A percentile compares a stretch with the other conserved stretches of the same genome.
Conservation (phyloP, 306 rosid genomes). For the Vigna trinervia region DNA sequence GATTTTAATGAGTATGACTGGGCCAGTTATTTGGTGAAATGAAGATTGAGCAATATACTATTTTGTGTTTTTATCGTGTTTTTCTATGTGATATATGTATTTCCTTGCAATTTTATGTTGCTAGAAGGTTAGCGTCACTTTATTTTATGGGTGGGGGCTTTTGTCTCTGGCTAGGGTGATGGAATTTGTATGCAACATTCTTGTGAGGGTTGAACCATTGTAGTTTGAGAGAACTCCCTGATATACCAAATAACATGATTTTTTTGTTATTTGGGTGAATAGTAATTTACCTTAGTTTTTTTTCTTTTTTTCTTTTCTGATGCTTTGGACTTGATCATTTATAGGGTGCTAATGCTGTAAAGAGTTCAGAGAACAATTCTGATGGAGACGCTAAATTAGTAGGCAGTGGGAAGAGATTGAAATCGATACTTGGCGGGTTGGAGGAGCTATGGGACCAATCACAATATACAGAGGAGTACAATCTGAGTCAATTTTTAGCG, state of each 20-base stretch:
- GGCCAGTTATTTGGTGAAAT: constrained; percentile 11
- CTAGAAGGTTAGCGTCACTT: neutral
- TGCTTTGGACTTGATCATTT: constrained; percentile 37
- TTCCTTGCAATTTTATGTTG: neutral
- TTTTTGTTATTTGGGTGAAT: constrained; percentile 14
- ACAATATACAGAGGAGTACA: constrained; percentile 93
- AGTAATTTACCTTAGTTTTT: constrained; percentile 13
- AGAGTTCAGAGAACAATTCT: constrained; percentile 53
- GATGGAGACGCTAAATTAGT: constrained; percentile 62
- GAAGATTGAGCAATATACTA: neutral
- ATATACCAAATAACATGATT: neutral
- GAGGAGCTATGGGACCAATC: constrained; percentile 98
- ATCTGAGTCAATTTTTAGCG: constrained; percentile 81
- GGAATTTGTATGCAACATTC: neutral
- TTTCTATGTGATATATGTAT: neutral
- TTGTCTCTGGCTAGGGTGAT: constrained; percentile 1
- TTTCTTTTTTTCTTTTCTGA: constrained; percentile 25
- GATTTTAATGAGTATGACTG: constrained; percentile 19
- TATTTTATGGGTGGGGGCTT: neutral
- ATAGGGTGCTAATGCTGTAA: constrained; percentile 66
- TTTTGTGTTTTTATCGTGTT: neutral
- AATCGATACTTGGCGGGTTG: constrained; percentile 92
- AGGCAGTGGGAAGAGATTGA: constrained; percentile 83
- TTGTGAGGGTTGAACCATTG: neutral
- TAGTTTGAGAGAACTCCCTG: neutral